Base-by-base conservation (phyloP, 441 rosid species). In the Raphanus hybrid region DNA sequence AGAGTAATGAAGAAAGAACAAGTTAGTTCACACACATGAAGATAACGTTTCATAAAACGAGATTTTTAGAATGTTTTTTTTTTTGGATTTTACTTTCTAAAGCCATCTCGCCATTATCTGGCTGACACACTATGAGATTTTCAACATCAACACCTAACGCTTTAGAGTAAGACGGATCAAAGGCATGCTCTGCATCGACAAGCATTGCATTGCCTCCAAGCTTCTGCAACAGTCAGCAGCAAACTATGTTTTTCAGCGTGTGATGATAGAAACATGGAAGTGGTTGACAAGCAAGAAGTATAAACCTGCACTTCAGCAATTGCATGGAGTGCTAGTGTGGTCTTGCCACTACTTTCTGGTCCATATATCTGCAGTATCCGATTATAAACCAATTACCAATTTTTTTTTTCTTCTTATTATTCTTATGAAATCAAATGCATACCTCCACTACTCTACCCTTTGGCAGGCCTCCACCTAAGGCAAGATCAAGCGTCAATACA, bases 171-270 rank as follows among this genome's bases (percentile, higher is more conserved):
- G 98, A 78, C 41, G 97, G 97, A 86, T 94, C 98, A 87, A 94
- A 94, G 79, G 98, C 98, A 79, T 94, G 98, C 85, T 94, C 98
- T 60, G 98, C 98, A 82, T 92, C 97, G 81, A 94, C 97, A 83
- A 92, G 98, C 97, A 92, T 94, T 9, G 98, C 97, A 80, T 91
- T 91, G 82, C 98, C 97, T 72, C 98, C 98, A 70, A 86, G 86
- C 78, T 86, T 94, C 98, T 94, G 95, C 81, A 84, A 3, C 10
- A 69, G 61, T 67, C 14, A 82, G 57, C 14, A 82, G 57, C 41
- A 82, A 48, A 75, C 45, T 80, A 82, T 66, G 60, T 43, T 45
- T 29, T 29, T 29, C 34, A 29, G 34, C 34, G 34, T 37, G 43
- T 37, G 43, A 8, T 37, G 34, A 29, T 29, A 29, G 34, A 29